These are phyloP conservation scores for Suillus tomentosus DNA, from an alignment of 768 basidiomycete species.

Conservation along the genomic window DNA sequence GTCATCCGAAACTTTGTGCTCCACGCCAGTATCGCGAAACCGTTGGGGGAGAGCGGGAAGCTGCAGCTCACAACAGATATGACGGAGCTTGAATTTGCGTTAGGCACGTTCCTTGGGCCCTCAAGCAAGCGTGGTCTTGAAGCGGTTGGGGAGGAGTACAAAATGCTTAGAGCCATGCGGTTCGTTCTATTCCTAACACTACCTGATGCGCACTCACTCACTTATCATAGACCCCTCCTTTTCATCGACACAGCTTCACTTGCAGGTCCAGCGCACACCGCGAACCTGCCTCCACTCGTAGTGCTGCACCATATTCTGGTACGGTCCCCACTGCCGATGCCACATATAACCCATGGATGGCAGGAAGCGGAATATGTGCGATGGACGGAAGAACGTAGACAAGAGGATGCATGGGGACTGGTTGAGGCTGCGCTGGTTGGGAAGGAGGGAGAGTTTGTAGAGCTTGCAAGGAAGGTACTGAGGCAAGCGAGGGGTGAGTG, in stretches of 20 bases:
- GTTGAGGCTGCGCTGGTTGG: slow-evolving; percentile 64
- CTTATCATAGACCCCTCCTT: slow-evolving; percentile 65
- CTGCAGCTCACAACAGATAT: slow-evolving; percentile 94
- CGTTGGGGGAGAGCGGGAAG: slow-evolving; percentile 90
- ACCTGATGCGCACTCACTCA: background rate
- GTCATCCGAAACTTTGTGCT: slow-evolving; percentile 86
- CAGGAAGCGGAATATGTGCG: slow-evolving; percentile 94
- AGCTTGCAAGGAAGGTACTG: slow-evolving; percentile 69
- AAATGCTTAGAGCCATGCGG: slow-evolving; percentile 84
- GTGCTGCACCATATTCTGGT: slow-evolving; percentile 93
- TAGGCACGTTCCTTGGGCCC: slow-evolving; percentile 73
- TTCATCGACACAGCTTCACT: slow-evolving; percentile 83
- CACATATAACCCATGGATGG: slow-evolving; percentile 91
- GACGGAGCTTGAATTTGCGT: slow-evolving; percentile 92
- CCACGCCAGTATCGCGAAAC: slow-evolving; percentile 91
- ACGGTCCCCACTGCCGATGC: slow-evolving; percentile 81
- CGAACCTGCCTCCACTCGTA: slow-evolving; percentile 81
- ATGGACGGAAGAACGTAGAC: slow-evolving; percentile 91
- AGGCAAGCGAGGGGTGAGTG: slow-evolving; percentile 35
- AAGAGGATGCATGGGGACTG: slow-evolving; percentile 77
- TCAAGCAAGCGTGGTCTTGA: slow-evolving; percentile 69
- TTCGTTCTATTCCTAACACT: slow-evolving; percentile 35
- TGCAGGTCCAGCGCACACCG: slow-evolving; percentile 63
- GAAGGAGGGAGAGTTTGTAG: slow-evolving; percentile 53
- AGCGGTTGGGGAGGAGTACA: slow-evolving; percentile 84